Evolutionary conservation across 495 filamentous ascomycete genomes (phyloP), one percentile per base, ranked within the genome.

Genomic region (Neurospora sp.): DNA sequence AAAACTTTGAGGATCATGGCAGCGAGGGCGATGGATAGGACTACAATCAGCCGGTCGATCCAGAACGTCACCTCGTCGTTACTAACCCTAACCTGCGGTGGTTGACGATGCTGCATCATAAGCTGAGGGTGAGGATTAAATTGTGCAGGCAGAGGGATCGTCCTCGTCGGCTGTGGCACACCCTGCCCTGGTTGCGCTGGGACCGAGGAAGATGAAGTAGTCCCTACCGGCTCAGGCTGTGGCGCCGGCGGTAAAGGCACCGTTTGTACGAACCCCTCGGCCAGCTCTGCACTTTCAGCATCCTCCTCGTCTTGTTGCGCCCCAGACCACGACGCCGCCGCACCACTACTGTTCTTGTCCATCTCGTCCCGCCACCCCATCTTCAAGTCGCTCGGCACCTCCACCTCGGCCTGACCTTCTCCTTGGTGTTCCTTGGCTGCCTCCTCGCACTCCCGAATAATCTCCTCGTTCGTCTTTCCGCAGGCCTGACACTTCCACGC

Each of bases 381-480:
- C 79, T 87, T 89, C 77, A 92, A 76, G 74, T 89, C 85, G 42
- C 86, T 82, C 5, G 91, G 88, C 27, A 90, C 79, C 74, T 84
- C 79, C 4, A 88, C 85, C 73, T 88, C 37, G 44, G 42, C 37
- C 70, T 69, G 40, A 84, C 82, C 71, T 82, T 62, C 69, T 5
- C 66, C 69, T 62, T 87, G 87, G 74, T 82, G 80, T 81, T 89
- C 87, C 75, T 78, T 76, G 76, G 86, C 89, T 54, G 79, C 80
- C 74, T 84, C 88, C 81, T 90, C 89, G 77, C 89, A 86, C 83
- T 90, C 91, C 71, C 76, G 78, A 75, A 98, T 86, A 31, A 94
- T 89, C 77, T 92, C 92, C 71, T 82, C 86, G 80, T 97, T 97
- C 12, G 80, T 88, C 81, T 82, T 86, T 27, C 84, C 86, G 23